These are phyloP conservation scores for Tetrapisispora namnaoensis DNA, from an alignment of 805 yeast species.

Conservation along the genomic window DNA sequence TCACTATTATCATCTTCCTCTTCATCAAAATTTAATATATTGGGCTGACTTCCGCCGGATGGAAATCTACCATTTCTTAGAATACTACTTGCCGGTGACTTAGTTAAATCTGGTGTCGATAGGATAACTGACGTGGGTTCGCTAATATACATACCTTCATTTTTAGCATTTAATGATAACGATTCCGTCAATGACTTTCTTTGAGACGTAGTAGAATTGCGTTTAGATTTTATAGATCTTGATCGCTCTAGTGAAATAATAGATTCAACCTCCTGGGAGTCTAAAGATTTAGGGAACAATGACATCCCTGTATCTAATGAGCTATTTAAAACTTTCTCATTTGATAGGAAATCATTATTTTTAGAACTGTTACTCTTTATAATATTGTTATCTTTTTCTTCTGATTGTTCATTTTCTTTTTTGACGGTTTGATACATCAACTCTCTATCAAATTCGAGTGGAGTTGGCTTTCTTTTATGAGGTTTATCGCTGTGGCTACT, in stretches of 20 bases:
- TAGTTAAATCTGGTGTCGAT: conserved; percentile 30
- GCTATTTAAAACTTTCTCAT: neutral
- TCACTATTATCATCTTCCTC: neutral
- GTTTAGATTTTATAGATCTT: conserved; percentile 44
- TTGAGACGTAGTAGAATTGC: conserved; percentile 26
- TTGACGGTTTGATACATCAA: neutral
- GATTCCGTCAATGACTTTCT: conserved; percentile 27
- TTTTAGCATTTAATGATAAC: conserved; percentile 32
- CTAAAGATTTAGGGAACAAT: conserved; percentile 61
- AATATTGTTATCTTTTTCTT: neutral
- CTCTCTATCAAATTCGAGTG: conserved; percentile 16
- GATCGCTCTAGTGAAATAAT: conserved; percentile 65
- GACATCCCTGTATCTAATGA: conserved; percentile 40
- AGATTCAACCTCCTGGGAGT: conserved; percentile 59
- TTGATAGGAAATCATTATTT: neutral
- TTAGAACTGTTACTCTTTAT: too few species aligned
- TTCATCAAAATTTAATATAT: neutral
- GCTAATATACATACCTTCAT: conserved; percentile 42
- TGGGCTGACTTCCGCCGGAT: conserved; percentile 15
- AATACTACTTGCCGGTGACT: conserved; percentile 32
- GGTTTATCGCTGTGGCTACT: neutral
- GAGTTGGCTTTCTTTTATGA: conserved; percentile 21
- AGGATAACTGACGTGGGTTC: conserved; percentile 22
- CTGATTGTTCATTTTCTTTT: neutral
- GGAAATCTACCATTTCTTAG: conserved; percentile 28